phyloP scores from a whole-genome alignment of 73 alveolate species.

The Paramecium sexaurelia region DNA sequence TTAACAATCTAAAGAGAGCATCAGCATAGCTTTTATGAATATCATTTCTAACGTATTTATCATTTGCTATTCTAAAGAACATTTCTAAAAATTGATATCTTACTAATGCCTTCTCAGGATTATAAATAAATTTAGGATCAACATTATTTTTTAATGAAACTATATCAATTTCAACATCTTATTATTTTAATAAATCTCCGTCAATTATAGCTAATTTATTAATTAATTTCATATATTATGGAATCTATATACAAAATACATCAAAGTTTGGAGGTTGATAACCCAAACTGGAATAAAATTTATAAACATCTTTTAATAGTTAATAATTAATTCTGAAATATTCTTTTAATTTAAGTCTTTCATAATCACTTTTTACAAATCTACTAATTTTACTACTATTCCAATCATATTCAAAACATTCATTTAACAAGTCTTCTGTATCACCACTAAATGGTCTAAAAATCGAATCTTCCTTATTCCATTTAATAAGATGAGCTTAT shows the following conservation, averaged over 20 bases:
- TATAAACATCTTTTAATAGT: conserved; percentile 61
- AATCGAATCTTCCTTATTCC: conserved; percentile 73
- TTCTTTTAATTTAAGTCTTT: conserved; percentile 60
- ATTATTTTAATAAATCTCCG: conserved; percentile 10
- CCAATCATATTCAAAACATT: conserved; percentile 95
- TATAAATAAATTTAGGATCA: conserved; percentile 55
- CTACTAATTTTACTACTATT: conserved; percentile 72
- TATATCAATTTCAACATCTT: conserved; percentile 53
- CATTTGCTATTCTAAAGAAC: conserved; percentile 74
- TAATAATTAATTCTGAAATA: conserved; percentile 63
- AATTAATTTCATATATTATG: conserved; percentile 26
- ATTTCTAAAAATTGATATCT: conserved; percentile 76
- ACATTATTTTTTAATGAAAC: conserved; percentile 27
- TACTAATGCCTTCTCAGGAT: conserved; percentile 72
- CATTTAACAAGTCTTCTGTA: conserved; percentile 71
- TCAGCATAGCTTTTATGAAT: conserved; percentile 59
- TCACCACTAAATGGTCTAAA: conserved; percentile 77
- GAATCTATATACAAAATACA: conserved; percentile 23
- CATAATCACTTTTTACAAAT: conserved; percentile 76
- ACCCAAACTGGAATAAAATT: conserved; percentile 61
- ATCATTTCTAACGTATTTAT: conserved; percentile 68
- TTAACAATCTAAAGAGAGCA: conserved; percentile 67
- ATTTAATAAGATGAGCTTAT: conserved; percentile 46
- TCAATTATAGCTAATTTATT: conserved; percentile 3
- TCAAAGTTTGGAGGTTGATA: conserved; percentile 42